Evolutionary conservation across 2,329 filamentous ascomycete genomes (phyloP).

Genomic region (Aspergillus udagawae): DNA sequence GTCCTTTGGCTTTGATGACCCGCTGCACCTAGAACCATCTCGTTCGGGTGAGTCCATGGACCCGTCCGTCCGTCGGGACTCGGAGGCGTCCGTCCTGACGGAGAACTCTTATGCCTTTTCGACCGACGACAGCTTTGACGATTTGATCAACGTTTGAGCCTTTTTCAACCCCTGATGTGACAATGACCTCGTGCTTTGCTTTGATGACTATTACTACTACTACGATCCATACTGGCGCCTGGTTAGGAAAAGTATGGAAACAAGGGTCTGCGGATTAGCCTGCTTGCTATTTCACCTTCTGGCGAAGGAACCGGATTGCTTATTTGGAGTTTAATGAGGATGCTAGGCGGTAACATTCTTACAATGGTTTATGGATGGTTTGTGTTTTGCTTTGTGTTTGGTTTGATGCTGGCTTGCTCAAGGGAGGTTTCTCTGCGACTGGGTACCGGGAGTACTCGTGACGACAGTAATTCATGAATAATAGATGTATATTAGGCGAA

Average conservation of each 20-base stretch:
- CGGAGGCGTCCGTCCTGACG: slow-evolving; percentile 24
- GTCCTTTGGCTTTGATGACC: slow-evolving; percentile 34
- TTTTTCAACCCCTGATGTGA: neutral
- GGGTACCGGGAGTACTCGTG: neutral
- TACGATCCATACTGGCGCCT: neutral
- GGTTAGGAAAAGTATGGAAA: neutral
- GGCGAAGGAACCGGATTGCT: neutral
- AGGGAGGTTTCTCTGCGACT: neutral
- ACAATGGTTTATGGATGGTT: neutral
- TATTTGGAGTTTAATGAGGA: neutral
- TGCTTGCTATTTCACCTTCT: neutral
- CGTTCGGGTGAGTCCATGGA: slow-evolving; percentile 14
- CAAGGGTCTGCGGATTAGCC: neutral
- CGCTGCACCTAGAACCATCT: slow-evolving; percentile 23
- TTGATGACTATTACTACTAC: neutral
- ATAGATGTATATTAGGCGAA: neutral
- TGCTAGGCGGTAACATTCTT: neutral
- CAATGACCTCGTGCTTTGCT: neutral
- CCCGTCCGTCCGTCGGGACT: slow-evolving; percentile 28
- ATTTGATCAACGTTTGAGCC: slow-evolving; percentile 30
- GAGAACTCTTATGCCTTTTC: slow-evolving; percentile 28
- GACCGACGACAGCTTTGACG: slow-evolving; percentile 29
- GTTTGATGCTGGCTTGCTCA: neutral
- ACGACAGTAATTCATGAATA: neutral
- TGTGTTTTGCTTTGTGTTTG: neutral